Conservation (phyloP, 2,329 filamentous ascomycete species). For the Fusarium sp. region DNA sequence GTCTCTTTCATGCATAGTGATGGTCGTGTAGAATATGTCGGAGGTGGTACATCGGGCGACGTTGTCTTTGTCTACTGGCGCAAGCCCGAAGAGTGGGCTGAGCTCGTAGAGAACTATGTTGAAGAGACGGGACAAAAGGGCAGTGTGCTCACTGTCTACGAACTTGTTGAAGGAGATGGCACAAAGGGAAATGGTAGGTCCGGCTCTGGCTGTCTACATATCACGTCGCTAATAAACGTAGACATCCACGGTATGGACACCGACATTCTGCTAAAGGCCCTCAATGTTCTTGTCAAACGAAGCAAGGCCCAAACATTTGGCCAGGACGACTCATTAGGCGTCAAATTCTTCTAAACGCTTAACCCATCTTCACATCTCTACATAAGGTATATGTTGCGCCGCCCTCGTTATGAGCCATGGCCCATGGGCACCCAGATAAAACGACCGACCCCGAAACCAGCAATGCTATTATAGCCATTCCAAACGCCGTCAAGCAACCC, state of each 20-base stretch:
- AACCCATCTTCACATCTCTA: constrained; percentile 36
- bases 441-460: constrained; percentile 27
- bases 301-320: constrained; percentile 96
- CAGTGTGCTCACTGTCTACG: constrained; percentile 91
- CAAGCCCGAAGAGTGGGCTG: constrained; percentile 92
- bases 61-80: constrained; percentile 87
- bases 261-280: constrained; percentile 83
- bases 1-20: constrained; percentile 72
- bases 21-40: constrained; percentile 77
- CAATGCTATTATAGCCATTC: constrained; percentile 20
- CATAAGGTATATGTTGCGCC: constrained; percentile 29
- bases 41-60: constrained; percentile 53
- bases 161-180: constrained; percentile 89
- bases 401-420: constrained; percentile 16
- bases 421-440: constrained; percentile 6
- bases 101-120: constrained; percentile 82
- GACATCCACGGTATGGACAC: constrained; percentile 92
- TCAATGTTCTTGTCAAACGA: constrained; percentile 87
- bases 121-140: constrained; percentile 92
- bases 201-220: background rate
- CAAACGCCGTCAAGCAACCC: constrained; percentile 42
- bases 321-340: constrained; percentile 86
- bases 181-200: constrained; percentile 75
- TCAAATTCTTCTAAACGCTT: constrained; percentile 91
- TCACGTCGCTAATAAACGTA: constrained; percentile 50